A percentile compares a stretch with the other conserved stretches of the same genome.
These are phyloP conservation scores for Gomphus bonarii DNA, from an alignment of 1,284 basidiomycete genomes.

Conservation along the genomic window DNA sequence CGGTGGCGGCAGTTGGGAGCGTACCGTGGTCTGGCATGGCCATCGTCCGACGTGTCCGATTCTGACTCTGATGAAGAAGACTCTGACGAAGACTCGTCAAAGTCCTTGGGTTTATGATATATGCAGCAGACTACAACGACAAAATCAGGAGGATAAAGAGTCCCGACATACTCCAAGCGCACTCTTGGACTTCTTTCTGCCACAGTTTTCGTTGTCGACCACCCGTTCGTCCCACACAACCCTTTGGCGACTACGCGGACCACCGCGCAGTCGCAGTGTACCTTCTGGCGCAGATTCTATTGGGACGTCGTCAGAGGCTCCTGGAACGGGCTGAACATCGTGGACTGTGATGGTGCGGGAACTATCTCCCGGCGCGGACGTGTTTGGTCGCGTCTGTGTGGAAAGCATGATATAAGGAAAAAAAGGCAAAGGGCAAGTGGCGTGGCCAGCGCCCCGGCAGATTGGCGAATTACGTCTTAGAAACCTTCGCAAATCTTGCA, in stretches of 20 bases:
- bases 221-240: slow-evolving; percentile 76
- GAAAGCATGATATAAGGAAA: neutral
- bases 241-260: slow-evolving; percentile 31
- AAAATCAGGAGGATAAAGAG: neutral
- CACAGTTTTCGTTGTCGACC: slow-evolving; percentile 74
- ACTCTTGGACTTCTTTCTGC: slow-evolving; percentile 82
- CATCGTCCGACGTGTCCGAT: slow-evolving; percentile 24
- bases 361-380: slow-evolving; percentile 38
- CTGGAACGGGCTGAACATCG: slow-evolving; percentile 29
- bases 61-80: slow-evolving; percentile 31
- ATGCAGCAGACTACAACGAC: slow-evolving; percentile 69
- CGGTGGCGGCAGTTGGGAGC: slow-evolving; percentile 20
- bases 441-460: neutral
- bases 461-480: neutral
- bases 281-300: slow-evolving; percentile 24
- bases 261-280: slow-evolving; percentile 45
- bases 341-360: slow-evolving; percentile 48
- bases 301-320: slow-evolving; percentile 19
- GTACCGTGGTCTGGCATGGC: slow-evolving; percentile 13
- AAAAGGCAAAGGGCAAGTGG: neutral
- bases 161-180: too few species aligned
- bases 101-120: slow-evolving; percentile 68
- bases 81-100: slow-evolving; percentile 67
- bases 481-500: too few species aligned
- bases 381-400: slow-evolving; percentile 11